A percentile compares a stretch with the other conserved stretches of the same genome.
Conservation (phyloP, 108 stramenopile genomes). For the Cylindrotheca fusiformis region DNA sequence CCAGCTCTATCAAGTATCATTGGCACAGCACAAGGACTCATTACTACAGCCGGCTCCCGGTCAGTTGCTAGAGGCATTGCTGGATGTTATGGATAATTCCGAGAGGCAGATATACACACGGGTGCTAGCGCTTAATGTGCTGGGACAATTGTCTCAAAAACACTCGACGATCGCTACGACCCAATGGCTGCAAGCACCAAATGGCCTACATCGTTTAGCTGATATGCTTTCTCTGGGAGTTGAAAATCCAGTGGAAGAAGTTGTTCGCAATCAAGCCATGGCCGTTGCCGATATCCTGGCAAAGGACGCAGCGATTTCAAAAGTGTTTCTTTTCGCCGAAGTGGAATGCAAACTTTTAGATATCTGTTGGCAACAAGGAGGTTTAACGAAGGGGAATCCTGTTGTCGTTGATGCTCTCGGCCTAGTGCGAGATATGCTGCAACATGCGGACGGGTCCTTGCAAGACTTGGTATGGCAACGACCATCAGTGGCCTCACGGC, state of each 20-base stretch:
- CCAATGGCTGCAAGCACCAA: conserved; percentile 73
- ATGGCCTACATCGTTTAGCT: conserved; percentile 71
- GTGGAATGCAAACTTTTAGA: conserved; percentile 52
- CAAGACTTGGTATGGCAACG: conserved; percentile 52
- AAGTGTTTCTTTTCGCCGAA: conserved; percentile 71
- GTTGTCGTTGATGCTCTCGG: conserved; percentile 55
- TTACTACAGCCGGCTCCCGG: conserved; percentile 9
- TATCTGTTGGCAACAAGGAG: conserved; percentile 38
- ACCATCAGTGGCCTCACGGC: conserved; percentile 44
- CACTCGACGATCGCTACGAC: conserved; percentile 38
- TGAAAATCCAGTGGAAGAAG: conserved; percentile 34
- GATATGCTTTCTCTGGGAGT: conserved; percentile 40
- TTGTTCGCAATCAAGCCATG: conserved; percentile 68
- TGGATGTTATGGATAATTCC: conserved; percentile 33
- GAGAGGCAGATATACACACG: conserved; percentile 46
- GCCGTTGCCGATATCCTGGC: conserved; percentile 50
- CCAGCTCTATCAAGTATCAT: conserved; percentile 20
- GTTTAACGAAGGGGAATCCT: conserved; percentile 41
- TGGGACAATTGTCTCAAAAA: conserved; percentile 33
- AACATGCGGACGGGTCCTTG: conserved; percentile 25
- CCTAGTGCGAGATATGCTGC: conserved; percentile 43
- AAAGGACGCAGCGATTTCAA: conserved; percentile 47
- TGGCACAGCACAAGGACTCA: conserved; percentile 1
- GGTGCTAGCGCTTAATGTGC: conserved; percentile 56
- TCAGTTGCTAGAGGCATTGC: conserved; percentile 48